phyloP scores from a whole-genome alignment of 805 yeast species.

The Candida andamanensis region DNA sequence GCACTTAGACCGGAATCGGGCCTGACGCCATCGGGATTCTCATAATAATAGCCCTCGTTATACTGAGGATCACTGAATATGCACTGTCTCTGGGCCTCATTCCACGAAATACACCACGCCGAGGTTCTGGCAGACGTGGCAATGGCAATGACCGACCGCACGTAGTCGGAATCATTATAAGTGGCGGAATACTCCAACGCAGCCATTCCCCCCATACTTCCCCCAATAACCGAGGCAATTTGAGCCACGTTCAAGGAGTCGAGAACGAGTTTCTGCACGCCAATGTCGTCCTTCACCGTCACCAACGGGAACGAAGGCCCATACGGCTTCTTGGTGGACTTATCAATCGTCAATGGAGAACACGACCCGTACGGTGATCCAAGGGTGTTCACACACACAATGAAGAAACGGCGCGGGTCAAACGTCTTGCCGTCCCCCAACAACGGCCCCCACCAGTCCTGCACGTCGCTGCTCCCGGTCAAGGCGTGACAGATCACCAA shows the following conservation, averaged over 20 bases:
- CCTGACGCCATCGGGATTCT: slow-evolving; percentile 54
- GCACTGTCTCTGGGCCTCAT: slow-evolving; percentile 95
- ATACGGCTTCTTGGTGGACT: slow-evolving; percentile 67
- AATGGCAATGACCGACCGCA: slow-evolving; percentile 67
- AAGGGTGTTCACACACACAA: slow-evolving; percentile 84
- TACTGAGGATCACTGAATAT: slow-evolving; percentile 94
- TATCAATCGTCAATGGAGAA: slow-evolving; percentile 80
- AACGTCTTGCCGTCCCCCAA: slow-evolving; percentile 82
- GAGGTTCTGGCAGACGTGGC: slow-evolving; percentile 94
- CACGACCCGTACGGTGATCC: slow-evolving; percentile 97
- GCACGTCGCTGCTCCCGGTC: slow-evolving; percentile 91
- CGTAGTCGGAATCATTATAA: slow-evolving; percentile 62
- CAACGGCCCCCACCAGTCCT: slow-evolving; percentile 99
- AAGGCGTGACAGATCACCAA: slow-evolving; percentile 93
- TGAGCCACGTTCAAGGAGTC: slow-evolving; percentile 76
- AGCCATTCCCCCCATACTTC: slow-evolving; percentile 99
- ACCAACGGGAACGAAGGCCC: slow-evolving; percentile 96
- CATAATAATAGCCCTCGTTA: slow-evolving; percentile 78
- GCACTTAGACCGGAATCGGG: slow-evolving; percentile 89
- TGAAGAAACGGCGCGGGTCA: slow-evolving; percentile 83
- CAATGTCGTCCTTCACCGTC: slow-evolving; percentile 89
- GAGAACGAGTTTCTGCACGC: slow-evolving; percentile 68
- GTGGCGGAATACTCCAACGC: slow-evolving; percentile 75
- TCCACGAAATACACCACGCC: slow-evolving; percentile 99
- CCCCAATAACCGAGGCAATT: slow-evolving; percentile 86